phyloP scores from a whole-genome alignment of 1,284 basidiomycete species.

The Malassezia restricta region DNA sequence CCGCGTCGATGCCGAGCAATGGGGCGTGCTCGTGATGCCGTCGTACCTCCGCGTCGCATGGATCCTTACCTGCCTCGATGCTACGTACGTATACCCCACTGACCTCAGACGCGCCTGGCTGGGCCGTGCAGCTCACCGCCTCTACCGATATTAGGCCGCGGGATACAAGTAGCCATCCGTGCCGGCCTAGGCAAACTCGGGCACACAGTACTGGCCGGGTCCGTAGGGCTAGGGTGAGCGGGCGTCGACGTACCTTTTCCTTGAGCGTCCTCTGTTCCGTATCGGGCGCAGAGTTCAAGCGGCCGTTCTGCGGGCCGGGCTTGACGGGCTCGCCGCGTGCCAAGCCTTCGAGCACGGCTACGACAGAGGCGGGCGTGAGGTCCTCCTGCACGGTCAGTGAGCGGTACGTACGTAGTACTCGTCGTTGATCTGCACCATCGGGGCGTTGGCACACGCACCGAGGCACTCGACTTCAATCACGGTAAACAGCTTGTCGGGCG shows the following conservation, averaged over 20 bases:
- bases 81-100: slow-evolving; percentile 8
- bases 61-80: slow-evolving; percentile 2
- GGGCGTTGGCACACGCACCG: slow-evolving; percentile 93
- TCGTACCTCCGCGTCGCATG: not conserved
- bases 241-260: slow-evolving; percentile 55
- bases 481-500: slow-evolving; percentile 89
- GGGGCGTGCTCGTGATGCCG: slow-evolving; percentile 14
- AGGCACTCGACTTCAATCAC: slow-evolving; percentile 96
- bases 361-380: slow-evolving; percentile 77
- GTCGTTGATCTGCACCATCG: slow-evolving; percentile 92
- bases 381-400: slow-evolving; percentile 62
- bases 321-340: slow-evolving; percentile 74
- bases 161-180: not conserved
- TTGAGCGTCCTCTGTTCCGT: slow-evolving; percentile 67
- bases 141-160: slow-evolving; percentile 12
- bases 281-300: slow-evolving; percentile 71
- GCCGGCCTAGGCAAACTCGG: slow-evolving; percentile 58
- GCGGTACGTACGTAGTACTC: slow-evolving; percentile 71
- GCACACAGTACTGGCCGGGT: slow-evolving; percentile 73
- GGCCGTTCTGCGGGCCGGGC: slow-evolving; percentile 76
- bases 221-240: slow-evolving; percentile 64
- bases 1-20: slow-evolving; percentile 1
- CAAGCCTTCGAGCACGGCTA: slow-evolving; percentile 74
- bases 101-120: slow-evolving; percentile 1
- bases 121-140: not conserved